Conservation (phyloP, 805 yeast species). For the Citeromyces nyonsensis region DNA sequence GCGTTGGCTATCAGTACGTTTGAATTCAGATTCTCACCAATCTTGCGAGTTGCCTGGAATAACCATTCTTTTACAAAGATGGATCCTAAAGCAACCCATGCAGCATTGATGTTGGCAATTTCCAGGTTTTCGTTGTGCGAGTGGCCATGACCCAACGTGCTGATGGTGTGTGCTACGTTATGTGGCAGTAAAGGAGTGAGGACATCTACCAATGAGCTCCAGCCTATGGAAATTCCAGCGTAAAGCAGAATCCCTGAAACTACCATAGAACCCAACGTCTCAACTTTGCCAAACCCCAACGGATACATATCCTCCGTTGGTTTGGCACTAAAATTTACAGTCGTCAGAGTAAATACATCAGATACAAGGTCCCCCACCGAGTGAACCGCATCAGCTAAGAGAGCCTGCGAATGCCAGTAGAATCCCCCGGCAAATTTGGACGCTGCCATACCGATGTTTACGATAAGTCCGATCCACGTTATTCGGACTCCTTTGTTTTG, state of each 20-base stretch:
- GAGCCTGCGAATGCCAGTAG: conserved; percentile 86
- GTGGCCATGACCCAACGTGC: conserved; percentile 35
- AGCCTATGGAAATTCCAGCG: conserved; percentile 87
- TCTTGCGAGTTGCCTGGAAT: conserved; percentile 64
- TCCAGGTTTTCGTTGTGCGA: conserved; percentile 18
- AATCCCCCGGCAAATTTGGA: conserved; percentile 85
- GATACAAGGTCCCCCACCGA: conserved; percentile 83
- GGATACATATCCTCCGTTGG: conserved; percentile 53
- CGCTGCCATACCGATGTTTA: conserved; percentile 74
- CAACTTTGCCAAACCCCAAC: conserved; percentile 84
- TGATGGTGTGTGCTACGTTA: conserved; percentile 34
- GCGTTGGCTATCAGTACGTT: conserved; percentile 92
- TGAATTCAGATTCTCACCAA: conserved; percentile 68
- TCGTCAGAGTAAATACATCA: conserved; percentile 77
- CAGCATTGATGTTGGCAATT: conserved; percentile 73
- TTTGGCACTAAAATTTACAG: conserved; percentile 63
- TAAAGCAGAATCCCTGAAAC: conserved; percentile 71
- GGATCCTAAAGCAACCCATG: conserved; percentile 89
- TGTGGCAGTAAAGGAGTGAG: conserved; percentile 56
- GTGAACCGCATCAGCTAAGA: conserved; percentile 90
- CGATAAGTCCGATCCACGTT: conserved; percentile 80
- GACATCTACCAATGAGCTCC: conserved; percentile 60
- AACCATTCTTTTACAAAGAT: conserved; percentile 81
- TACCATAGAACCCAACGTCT: conserved; percentile 80
- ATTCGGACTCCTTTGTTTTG: conserved; percentile 81